Conservation (phyloP, 495 filamentous ascomycete genomes). For the Daldinia bambusicola region DNA sequence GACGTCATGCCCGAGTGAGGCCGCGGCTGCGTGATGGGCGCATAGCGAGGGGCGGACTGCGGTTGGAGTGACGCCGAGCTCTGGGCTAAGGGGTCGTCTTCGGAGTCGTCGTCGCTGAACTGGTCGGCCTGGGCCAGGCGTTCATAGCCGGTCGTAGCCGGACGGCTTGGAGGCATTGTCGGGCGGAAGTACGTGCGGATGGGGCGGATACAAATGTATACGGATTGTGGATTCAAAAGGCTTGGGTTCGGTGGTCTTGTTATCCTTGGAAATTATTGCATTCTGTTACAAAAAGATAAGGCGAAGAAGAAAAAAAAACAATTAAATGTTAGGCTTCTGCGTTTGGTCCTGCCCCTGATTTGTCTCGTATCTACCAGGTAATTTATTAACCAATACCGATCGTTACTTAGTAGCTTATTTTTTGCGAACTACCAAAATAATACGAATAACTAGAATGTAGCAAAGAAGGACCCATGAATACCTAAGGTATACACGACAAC, state of each 20-base stretch:
- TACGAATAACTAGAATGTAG: conserved; percentile 18
- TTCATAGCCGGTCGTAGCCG: conserved; percentile 89
- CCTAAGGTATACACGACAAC: conserved; percentile 10
- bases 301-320: neutral
- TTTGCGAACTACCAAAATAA: conserved; percentile 29
- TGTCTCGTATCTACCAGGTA: conserved; percentile 34
- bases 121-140: conserved; percentile 92
- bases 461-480: conserved; percentile 29
- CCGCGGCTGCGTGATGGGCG: conserved; percentile 69
- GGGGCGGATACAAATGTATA: neutral
- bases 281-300: conserved; percentile 20
- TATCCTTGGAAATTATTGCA: conserved; percentile 24
- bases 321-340: conserved; percentile 9
- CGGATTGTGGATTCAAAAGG: conserved; percentile 2
- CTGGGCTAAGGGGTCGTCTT: conserved; percentile 68
- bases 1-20: conserved; percentile 68
- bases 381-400: conserved; percentile 25
- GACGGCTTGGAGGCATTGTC: conserved; percentile 60
- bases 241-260: conserved; percentile 9
- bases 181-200: neutral
- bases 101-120: conserved; percentile 80
- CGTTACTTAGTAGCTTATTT: conserved; percentile 18
- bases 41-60: conserved; percentile 74
- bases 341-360: conserved; percentile 34
- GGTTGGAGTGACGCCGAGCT: conserved; percentile 66